Evolutionary conservation across 768 basidiomycete species (phyloP).

Genomic region (Mycena chlorophos): DNA sequence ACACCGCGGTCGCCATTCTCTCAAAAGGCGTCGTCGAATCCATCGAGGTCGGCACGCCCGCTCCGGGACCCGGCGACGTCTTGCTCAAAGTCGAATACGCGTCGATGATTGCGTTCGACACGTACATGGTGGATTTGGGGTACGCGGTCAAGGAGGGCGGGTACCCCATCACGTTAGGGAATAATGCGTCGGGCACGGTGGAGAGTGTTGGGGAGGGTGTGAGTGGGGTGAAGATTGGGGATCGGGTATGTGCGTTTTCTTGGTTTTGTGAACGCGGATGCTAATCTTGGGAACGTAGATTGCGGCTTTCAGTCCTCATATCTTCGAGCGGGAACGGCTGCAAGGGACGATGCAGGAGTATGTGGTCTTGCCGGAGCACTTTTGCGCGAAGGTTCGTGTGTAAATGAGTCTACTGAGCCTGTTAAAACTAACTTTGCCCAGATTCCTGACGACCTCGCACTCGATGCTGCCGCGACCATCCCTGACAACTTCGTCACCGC

Average conservation of each 20-base stretch:
- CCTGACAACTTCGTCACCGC: slow-evolving; percentile 45
- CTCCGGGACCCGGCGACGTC: slow-evolving; percentile 37
- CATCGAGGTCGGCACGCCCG: slow-evolving; percentile 36
- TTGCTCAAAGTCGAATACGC: slow-evolving; percentile 44
- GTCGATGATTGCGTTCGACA: slow-evolving; percentile 42
- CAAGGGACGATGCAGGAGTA: slow-evolving; percentile 21
- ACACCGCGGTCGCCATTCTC: slow-evolving; percentile 42
- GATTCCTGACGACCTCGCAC: slow-evolving; percentile 41
- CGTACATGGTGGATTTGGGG: slow-evolving; percentile 40
- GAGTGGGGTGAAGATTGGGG: slow-evolving; percentile 36
- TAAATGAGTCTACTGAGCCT: background rate
- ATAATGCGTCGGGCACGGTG: slow-evolving; percentile 41
- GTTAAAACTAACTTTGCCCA: slow-evolving; percentile 19
- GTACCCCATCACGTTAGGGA: slow-evolving; percentile 40
- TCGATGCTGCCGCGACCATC: slow-evolving; percentile 40
- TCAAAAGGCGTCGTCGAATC: slow-evolving; percentile 36
- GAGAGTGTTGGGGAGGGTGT: slow-evolving; percentile 37
- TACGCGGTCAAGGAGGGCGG: slow-evolving; percentile 26
- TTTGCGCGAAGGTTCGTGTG: slow-evolving; percentile 38
- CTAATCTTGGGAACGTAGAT: slow-evolving; percentile 18
- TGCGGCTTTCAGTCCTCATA: slow-evolving; percentile 15
- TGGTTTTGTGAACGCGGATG: background rate
- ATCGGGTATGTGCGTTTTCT: slow-evolving; percentile 33
- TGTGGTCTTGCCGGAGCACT: slow-evolving; percentile 21
- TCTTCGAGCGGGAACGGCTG: slow-evolving; percentile 14